Evolutionary conservation across 345 rosid species (phyloP), one percentile per base, ranked within the genome.

Genomic region (Syzygium aqueum): DNA sequence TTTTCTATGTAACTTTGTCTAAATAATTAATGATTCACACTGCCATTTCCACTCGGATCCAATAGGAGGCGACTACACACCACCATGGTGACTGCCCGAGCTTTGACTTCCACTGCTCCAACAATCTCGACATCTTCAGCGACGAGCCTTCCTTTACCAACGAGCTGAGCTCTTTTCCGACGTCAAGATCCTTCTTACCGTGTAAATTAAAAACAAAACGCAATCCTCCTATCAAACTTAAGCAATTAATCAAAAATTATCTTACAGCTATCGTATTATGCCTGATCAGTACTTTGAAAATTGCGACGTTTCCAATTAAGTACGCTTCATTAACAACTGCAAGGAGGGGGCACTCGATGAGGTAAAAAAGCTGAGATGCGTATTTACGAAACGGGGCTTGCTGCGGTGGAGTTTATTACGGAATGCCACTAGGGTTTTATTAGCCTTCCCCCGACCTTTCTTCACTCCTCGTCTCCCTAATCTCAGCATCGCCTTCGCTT

Each of bases 121-220:
- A 67, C 11, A 67, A 67, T 30, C 6, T 30, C 3, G 11, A 30
- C 22, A 67, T 67, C 11, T 67, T 33, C 23, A 7, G 6, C 12
- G 12, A 17, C 17, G 1, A 8, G 12, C 13, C 13, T 67, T 17
- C 23, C 5, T 17, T 67, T 23, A 33, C 10, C 2, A 0, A 33
- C 6, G 1, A 7, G 3, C 22, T 16, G 1, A 7, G 3, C 22
- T 30, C 22, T 30, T 7, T 2, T 2, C 5, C 1, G 2, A n/a
- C 1, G 3, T 7, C 21, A 67, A 67, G 2, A 67, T 67, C 6
- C 5, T 8, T 46, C 6, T 17, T 2, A 9, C 3, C 12, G 17
- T 9, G 3, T 16, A 19, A 73, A 37, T 33, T 1, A 33, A 43
- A 43, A 43, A n/a, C n/a, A 11, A 17, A 37, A 33, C 0, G 25